Evolutionary conservation across 805 yeast species (phyloP).

Genomic region (Naumovozyma castellii): DNA sequence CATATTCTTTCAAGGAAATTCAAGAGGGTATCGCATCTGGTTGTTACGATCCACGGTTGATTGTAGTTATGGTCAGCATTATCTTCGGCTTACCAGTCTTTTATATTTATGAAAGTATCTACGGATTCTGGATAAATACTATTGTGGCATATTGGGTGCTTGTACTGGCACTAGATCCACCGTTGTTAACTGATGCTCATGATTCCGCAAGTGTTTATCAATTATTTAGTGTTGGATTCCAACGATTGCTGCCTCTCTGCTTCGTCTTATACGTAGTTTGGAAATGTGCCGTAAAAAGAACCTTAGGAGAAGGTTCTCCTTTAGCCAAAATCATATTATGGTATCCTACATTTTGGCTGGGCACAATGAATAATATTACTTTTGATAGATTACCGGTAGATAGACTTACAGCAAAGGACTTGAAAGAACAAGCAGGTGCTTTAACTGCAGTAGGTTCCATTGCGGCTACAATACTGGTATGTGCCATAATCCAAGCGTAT

Average conservation of each 20-base stretch:
- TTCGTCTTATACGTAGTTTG: slow-evolving; percentile 66
- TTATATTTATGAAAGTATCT: slow-evolving; percentile 35
- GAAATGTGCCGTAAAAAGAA: slow-evolving; percentile 43
- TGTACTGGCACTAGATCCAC: slow-evolving; percentile 69
- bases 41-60: slow-evolving; percentile 61
- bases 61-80: slow-evolving; percentile 49
- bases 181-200: slow-evolving; percentile 46
- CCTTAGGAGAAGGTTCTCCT: slow-evolving; percentile 38
- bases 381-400: slow-evolving; percentile 87
- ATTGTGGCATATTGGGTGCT: slow-evolving; percentile 80
- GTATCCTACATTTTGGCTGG: slow-evolving; percentile 79
- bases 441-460: slow-evolving; percentile 51
- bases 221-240: slow-evolving; percentile 60
- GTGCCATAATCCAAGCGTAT: slow-evolving; percentile 66
- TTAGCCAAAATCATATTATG: slow-evolving; percentile 39
- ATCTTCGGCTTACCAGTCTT: slow-evolving; percentile 54
- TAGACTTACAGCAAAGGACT: slow-evolving; percentile 62
- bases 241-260: slow-evolving; percentile 64
- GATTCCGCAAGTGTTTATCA: slow-evolving; percentile 44
- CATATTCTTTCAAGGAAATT: slow-evolving; percentile 50
- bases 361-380: slow-evolving; percentile 75
- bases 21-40: slow-evolving; percentile 34
- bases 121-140: slow-evolving; percentile 53
- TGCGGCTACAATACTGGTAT: slow-evolving; percentile 36
- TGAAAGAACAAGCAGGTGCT: slow-evolving; percentile 71